These are phyloP conservation scores for Rhytidhysteron rufulum DNA, from an alignment of 2,329 filamentous ascomycete genomes.

Conservation along the genomic window DNA sequence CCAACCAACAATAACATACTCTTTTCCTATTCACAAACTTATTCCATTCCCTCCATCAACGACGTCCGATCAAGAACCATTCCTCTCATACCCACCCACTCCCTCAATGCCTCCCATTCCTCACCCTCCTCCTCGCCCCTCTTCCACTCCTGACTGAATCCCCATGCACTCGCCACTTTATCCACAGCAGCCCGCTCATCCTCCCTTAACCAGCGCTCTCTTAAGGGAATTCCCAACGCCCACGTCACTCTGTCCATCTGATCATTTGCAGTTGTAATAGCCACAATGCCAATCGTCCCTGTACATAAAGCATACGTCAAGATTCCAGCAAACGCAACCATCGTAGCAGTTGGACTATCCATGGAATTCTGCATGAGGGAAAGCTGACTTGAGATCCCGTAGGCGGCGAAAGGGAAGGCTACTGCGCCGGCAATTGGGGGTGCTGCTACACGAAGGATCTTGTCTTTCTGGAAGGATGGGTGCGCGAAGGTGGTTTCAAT, in stretches of 20 bases:
- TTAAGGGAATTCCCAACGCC: constrained; percentile 75
- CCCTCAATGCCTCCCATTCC: constrained; percentile 92
- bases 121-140: constrained; percentile 86
- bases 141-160: constrained; percentile 75
- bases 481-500: constrained; percentile 66
- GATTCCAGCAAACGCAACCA: constrained; percentile 74
- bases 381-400: constrained; percentile 65
- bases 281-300: constrained; percentile 75
- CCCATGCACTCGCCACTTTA: constrained; percentile 82
- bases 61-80: no score
- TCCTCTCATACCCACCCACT: no score
- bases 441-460: constrained; percentile 62
- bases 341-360: constrained; percentile 69
- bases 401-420: constrained; percentile 63
- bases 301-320: constrained; percentile 80
- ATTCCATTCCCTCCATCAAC: no score
- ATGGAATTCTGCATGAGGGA: constrained; percentile 69
- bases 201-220: constrained; percentile 80
- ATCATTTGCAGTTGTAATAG: constrained; percentile 83
- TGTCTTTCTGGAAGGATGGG: constrained; percentile 63
- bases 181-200: constrained; percentile 87
- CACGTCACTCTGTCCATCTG: constrained; percentile 94
- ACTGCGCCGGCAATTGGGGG: constrained; percentile 56
- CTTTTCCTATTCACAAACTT: no score
- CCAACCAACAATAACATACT: no score